These are phyloP conservation scores for Acmispon strigosus DNA, from an alignment of 306 rosid genomes.

Conservation along the genomic window DNA sequence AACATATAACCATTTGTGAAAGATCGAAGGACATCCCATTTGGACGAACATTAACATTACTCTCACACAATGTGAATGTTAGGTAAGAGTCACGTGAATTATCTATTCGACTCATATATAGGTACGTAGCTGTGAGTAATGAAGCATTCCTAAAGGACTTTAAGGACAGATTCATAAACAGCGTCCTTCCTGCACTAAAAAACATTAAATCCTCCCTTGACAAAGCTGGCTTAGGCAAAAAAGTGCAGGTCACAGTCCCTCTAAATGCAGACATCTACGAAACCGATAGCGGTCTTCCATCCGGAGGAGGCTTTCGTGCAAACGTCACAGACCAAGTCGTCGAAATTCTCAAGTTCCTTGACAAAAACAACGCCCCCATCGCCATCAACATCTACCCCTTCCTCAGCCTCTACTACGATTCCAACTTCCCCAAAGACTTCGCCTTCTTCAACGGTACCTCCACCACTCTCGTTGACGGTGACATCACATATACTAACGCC, in stretches of 20 bases:
- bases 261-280: slow-evolving; percentile 64
- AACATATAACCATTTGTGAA: too few relatives aligned
- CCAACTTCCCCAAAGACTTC: slow-evolving; percentile 54
- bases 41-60: too few relatives aligned
- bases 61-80: too few relatives aligned
- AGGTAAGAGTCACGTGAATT: too few relatives aligned
- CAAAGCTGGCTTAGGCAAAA: slow-evolving; percentile 50
- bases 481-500: slow-evolving; percentile 45
- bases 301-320: slow-evolving; percentile 50
- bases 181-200: slow-evolving; percentile 39
- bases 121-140: slow-evolving; percentile 50
- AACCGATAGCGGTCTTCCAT: slow-evolving; percentile 38
- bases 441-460: slow-evolving; percentile 48
- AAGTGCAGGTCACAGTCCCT: slow-evolving; percentile 60
- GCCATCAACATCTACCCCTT: slow-evolving; percentile 69
- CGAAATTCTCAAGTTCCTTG: slow-evolving; percentile 46
- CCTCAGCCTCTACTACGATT: slow-evolving; percentile 59
- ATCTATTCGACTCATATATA: too few relatives aligned
- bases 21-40: too few relatives aligned
- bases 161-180: slow-evolving; percentile 32
- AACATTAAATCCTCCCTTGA: slow-evolving; percentile 52
- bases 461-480: slow-evolving; percentile 37
- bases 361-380: slow-evolving; percentile 31
- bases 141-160: slow-evolving; percentile 58
- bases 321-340: slow-evolving; percentile 35